Evolutionary conservation across 257 asterid species (phyloP), one percentile per base, ranked within the genome.

Genomic region (Nicotiana obtusifolia): DNA sequence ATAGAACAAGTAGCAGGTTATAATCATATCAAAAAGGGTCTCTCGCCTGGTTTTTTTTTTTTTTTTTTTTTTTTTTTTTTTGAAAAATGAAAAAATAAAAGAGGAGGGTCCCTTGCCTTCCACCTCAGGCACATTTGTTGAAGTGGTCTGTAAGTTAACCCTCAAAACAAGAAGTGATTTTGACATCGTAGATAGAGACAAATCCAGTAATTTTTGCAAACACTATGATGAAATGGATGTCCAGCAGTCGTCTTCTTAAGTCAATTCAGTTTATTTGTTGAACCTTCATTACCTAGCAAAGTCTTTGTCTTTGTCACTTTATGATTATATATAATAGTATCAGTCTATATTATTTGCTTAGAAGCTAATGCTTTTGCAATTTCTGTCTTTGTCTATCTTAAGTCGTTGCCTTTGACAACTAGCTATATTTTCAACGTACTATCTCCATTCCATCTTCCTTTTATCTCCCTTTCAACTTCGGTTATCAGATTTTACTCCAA

Each of bases 141-240:
- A 68, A 68, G 56, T 37, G 41, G 57, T 68, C 2, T 52, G 52
- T 56, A 69, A 11, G 57, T 37, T n/a, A 10, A 69, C 10, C 54
- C 10, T 37, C 33, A n/a, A 20, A 41, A 69, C 57, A 19, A 69
- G 57, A 69, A 73, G 60, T 20, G 77, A 69, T 69, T 69, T 69
- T 41, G 78, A 69, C 77, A 5, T 75, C 17, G 49, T 33, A 47
- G 69, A 77, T 59, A 44, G 53, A 77, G 86, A 78, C 85, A 52
- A 31, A 17, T 37, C 1, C 22, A 66, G 53, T 73, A 66, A 53
- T 52, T 47, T 7, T 33, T 20, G 16, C 10, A 60, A 57, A 57
- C 20, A 20, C 11, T 52, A 33, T 11, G 35, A 33, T 15, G 59
- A 11, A 30, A 5, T 11, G 10, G 28, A 16, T 26, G 10, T 28